phyloP scores from a whole-genome alignment of 2,329 filamentous ascomycete genomes.

The Xylariaceae sp. region DNA sequence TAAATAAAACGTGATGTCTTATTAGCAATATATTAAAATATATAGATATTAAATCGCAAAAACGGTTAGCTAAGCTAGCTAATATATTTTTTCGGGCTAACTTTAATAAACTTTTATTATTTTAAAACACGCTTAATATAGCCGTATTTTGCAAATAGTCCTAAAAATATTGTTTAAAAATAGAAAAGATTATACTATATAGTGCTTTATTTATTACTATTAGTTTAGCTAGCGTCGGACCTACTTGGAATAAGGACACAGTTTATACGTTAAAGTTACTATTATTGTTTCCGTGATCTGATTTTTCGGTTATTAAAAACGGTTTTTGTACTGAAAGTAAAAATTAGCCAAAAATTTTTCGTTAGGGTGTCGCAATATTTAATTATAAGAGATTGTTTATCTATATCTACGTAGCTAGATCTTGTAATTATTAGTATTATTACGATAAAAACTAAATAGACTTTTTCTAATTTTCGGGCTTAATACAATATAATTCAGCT shows the following conservation, averaged over 20 bases:
- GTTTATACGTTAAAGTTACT: neutral
- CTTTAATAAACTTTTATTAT: neutral
- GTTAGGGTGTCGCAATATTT: neutral
- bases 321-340: neutral
- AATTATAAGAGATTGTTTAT: neutral
- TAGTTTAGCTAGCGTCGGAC: neutral
- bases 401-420: neutral
- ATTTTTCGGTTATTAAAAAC: conserved; percentile 4
- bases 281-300: neutral
- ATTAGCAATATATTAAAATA: neutral
- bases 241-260: neutral
- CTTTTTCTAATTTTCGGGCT: neutral
- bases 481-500: neutral
- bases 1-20: neutral
- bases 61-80: neutral
- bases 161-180: neutral
- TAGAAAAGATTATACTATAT: neutral
- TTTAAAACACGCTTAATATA: neutral
- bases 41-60: neutral
- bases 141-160: neutral
- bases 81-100: neutral
- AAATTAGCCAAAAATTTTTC: neutral
- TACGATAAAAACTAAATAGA: neutral
- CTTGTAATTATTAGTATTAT: neutral
- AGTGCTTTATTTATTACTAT: neutral